Evolutionary conservation across 768 basidiomycete species (phyloP).

Genomic region (Podaxis sp.): DNA sequence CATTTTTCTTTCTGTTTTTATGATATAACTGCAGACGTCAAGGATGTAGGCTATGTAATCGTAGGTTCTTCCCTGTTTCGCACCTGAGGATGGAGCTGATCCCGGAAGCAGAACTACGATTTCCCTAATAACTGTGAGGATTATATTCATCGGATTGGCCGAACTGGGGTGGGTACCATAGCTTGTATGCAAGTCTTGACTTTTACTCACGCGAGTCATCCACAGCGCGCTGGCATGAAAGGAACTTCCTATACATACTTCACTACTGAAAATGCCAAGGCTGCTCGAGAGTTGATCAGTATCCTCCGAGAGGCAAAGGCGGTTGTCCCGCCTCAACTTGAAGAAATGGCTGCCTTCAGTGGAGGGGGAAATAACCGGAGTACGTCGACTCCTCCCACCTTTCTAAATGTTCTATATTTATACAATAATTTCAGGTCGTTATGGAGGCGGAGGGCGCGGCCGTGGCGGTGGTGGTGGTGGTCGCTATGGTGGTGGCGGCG

Average conservation of each 20-base stretch:
- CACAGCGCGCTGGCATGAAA: slow-evolving; percentile 85
- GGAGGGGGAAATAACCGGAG: slow-evolving; percentile 78
- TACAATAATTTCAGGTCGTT: slow-evolving; percentile 48
- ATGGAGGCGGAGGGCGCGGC: slow-evolving; percentile 40
- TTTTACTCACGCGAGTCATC: not conserved
- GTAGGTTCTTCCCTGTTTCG: slow-evolving; percentile 44
- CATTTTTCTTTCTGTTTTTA: not conserved
- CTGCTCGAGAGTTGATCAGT: slow-evolving; percentile 84
- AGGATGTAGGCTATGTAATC: slow-evolving; percentile 98
- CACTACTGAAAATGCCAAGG: slow-evolving; percentile 93
- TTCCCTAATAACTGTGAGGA: slow-evolving; percentile 99
- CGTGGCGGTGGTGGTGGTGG: slow-evolving; percentile 40
- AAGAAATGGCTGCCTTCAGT: slow-evolving; percentile 89
- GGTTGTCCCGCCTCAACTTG: slow-evolving; percentile 80
- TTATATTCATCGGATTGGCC: slow-evolving; percentile 98
- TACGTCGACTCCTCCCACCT: slow-evolving; percentile 34
- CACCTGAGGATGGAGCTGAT: not conserved
- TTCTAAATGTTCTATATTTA: not conserved
- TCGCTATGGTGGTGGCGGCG: slow-evolving; percentile 37
- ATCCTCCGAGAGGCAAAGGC: slow-evolving; percentile 90
- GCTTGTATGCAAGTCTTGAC: not conserved
- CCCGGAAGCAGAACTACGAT: slow-evolving; percentile 74
- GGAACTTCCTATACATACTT: slow-evolving; percentile 96
- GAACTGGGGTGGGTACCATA: slow-evolving; percentile 71
- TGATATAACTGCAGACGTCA: slow-evolving; percentile 69